Evolutionary conservation across 2,329 filamentous ascomycete species (phyloP).

Genomic region (Salinomyces thailandicus): DNA sequence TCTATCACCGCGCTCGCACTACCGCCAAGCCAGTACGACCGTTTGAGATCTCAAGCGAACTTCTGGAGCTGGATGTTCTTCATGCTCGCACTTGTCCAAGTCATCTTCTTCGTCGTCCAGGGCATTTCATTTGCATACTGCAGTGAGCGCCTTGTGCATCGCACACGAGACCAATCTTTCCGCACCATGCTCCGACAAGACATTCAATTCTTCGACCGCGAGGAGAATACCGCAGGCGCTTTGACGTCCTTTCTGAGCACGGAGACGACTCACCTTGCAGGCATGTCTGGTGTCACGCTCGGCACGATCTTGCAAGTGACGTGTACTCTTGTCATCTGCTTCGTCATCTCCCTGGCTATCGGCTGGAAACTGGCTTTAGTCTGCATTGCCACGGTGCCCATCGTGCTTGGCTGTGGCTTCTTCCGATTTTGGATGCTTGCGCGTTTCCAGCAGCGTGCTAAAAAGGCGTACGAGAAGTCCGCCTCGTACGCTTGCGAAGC

Average conservation of each 20-base stretch:
- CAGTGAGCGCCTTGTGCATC: slow-evolving; percentile 75
- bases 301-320: slow-evolving; percentile 72
- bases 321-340: slow-evolving; percentile 68
- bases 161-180: slow-evolving; percentile 74
- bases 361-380: slow-evolving; percentile 85
- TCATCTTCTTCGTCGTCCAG: slow-evolving; percentile 57
- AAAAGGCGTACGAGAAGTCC: slow-evolving; percentile 66
- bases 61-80: slow-evolving; percentile 88
- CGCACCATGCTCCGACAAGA: slow-evolving; percentile 84
- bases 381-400: slow-evolving; percentile 65
- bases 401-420: slow-evolving; percentile 73
- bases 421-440: slow-evolving; percentile 78
- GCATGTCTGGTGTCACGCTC: slow-evolving; percentile 76
- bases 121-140: slow-evolving; percentile 71
- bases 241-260: slow-evolving; percentile 82
- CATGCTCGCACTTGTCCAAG: slow-evolving; percentile 66
- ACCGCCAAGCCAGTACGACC: slow-evolving; percentile 39
- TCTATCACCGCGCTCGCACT: slow-evolving; percentile 63
- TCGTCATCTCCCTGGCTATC: slow-evolving; percentile 59
- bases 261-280: slow-evolving; percentile 78
- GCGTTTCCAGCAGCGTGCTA: slow-evolving; percentile 67
- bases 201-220: slow-evolving; percentile 79
- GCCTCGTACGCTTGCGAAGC: slow-evolving; percentile 88
- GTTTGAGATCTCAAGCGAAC: slow-evolving; percentile 59
- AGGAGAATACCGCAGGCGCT: slow-evolving; percentile 80